Percentiles rank a stretch among this genome's conserved stretches.
These are phyloP conservation scores for Pichia scutulata DNA, from an alignment of 805 yeast genomes.

Conservation along the genomic window DNA sequence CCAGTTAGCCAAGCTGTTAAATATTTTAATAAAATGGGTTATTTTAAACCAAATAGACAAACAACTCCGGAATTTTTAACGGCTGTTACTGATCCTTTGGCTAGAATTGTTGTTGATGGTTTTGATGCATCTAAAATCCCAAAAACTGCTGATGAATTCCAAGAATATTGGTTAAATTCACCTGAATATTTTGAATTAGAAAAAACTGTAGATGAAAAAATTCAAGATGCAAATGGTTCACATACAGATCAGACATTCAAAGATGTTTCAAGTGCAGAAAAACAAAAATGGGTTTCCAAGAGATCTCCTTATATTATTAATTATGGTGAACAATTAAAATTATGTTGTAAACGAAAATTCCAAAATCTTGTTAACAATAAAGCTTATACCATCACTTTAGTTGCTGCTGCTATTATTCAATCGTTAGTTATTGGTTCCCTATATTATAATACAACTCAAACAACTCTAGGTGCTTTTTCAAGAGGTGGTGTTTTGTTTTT, in stretches of 20 bases:
- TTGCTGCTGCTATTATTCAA: slow-evolving; percentile 47
- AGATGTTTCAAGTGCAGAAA: slow-evolving; percentile 26
- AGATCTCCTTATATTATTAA: slow-evolving; percentile 33
- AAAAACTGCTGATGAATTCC: slow-evolving; percentile 48
- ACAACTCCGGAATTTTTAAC: slow-evolving; percentile 64
- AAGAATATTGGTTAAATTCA: slow-evolving; percentile 51
- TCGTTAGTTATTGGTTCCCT: slow-evolving; percentile 56
- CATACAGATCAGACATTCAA: slow-evolving; percentile 26
- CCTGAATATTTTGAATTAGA: slow-evolving; percentile 38
- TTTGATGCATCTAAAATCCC: slow-evolving; percentile 48
- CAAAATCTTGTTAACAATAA: slow-evolving; percentile 50
- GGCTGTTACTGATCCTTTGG: slow-evolving; percentile 60
- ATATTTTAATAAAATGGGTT: slow-evolving; percentile 56
- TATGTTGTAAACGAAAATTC: slow-evolving; percentile 46
- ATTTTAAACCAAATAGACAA: slow-evolving; percentile 52
- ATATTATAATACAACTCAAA: slow-evolving; percentile 42
- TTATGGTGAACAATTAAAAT: slow-evolving; percentile 41
- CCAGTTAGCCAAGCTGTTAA: slow-evolving; percentile 44
- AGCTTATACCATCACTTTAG: slow-evolving; percentile 41
- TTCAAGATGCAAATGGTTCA: slow-evolving; percentile 22
- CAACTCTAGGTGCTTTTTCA: slow-evolving; percentile 50
- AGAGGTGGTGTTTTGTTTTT: slow-evolving; percentile 60
- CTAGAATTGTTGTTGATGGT: slow-evolving; percentile 35
- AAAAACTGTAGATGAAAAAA: slow-evolving; percentile 29
- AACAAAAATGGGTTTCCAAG: slow-evolving; percentile 34